A percentile compares a stretch with the other conserved stretches of the same genome.
Conservation (phyloP, 169 alveolate species). For the Theileria annulata region DNA sequence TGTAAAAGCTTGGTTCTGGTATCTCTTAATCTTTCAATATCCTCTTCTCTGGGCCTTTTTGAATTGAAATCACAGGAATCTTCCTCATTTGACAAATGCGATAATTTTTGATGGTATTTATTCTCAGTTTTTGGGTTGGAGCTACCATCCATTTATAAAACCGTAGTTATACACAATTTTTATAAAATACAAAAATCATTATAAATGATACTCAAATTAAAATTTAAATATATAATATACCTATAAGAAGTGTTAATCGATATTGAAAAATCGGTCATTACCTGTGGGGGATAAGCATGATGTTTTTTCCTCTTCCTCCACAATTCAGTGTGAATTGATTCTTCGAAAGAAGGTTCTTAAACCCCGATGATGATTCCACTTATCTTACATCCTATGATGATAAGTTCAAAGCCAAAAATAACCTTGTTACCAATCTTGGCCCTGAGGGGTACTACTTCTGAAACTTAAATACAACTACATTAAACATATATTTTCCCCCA, state of each 20-base stretch:
- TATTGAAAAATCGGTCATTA: neutral
- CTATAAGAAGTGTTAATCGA: neutral
- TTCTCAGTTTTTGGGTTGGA: neutral
- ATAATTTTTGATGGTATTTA: neutral
- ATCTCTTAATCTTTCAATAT: conserved; percentile 4
- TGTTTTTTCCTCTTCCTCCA: neutral
- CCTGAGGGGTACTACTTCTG: conserved; percentile 58
- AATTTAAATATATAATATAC: neutral
- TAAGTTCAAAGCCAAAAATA: conserved; percentile 60
- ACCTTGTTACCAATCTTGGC: conserved; percentile 66
- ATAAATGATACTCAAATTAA: neutral
- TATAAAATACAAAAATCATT: neutral
- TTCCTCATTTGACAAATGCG: neutral
- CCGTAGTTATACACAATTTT: neutral
- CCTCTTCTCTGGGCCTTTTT: conserved; percentile 6
- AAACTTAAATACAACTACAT: neutral
- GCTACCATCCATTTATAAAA: neutral
- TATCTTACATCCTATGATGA: conserved; percentile 51
- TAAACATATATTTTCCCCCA: neutral
- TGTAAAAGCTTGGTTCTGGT: conserved; percentile 55
- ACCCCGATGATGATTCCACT: conserved; percentile 67
- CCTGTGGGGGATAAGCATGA: conserved; percentile 24
- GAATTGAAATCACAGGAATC: neutral
- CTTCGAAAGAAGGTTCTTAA: conserved; percentile 72
- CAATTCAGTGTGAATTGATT: conserved; percentile 63